Percentiles rank a stretch among this genome's conserved stretches.
phyloP scores from a whole-genome alignment of 176 grass and related monocot genomes.

The Pontederia crassipes region DNA sequence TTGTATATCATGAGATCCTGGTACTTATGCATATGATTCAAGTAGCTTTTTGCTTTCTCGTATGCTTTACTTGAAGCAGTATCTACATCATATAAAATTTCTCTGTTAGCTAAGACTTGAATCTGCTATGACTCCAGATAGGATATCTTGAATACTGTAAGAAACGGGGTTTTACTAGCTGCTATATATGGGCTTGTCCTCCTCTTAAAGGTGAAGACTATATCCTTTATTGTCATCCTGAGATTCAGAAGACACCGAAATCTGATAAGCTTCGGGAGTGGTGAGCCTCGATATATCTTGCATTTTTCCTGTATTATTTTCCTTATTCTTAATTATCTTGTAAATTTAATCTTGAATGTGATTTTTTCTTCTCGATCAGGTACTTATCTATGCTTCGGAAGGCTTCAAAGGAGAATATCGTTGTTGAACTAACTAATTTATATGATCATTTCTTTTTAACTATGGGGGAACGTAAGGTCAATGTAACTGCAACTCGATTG shows the following conservation, averaged over 20 bases:
- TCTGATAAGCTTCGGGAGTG: slow-evolving; percentile 98
- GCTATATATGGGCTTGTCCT: slow-evolving; percentile 98
- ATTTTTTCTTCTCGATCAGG: not conserved
- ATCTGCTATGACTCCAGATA: slow-evolving; percentile 39
- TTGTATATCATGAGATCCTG: slow-evolving; percentile 96
- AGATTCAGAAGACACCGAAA: slow-evolving; percentile 99
- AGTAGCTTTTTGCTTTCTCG: not conserved
- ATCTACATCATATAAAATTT: too few relatives aligned
- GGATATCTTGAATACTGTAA: slow-evolving; percentile 99
- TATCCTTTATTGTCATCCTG: slow-evolving; percentile 99
- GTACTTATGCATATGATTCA: slow-evolving; percentile 27
- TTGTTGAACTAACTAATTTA: slow-evolving; percentile 16
- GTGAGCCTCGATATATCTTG: slow-evolving; percentile 3
- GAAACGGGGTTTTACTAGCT: slow-evolving; percentile 91
- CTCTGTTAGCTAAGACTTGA: not conserved
- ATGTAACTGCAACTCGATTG: slow-evolving; percentile 6
- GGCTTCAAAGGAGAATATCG: slow-evolving; percentile 2
- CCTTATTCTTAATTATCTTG: slow-evolving; percentile 1
- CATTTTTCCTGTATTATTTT: not conserved
- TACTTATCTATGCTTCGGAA: slow-evolving; percentile 12
- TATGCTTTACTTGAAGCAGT: too few relatives aligned
- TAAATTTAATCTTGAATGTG: slow-evolving; percentile 1
- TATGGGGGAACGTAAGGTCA: slow-evolving; percentile 8
- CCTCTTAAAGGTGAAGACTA: slow-evolving; percentile 99
- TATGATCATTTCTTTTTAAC: slow-evolving; percentile 53